Conservation (phyloP, 148 eudicot genomes). For the Persicaria maculosa region DNA sequence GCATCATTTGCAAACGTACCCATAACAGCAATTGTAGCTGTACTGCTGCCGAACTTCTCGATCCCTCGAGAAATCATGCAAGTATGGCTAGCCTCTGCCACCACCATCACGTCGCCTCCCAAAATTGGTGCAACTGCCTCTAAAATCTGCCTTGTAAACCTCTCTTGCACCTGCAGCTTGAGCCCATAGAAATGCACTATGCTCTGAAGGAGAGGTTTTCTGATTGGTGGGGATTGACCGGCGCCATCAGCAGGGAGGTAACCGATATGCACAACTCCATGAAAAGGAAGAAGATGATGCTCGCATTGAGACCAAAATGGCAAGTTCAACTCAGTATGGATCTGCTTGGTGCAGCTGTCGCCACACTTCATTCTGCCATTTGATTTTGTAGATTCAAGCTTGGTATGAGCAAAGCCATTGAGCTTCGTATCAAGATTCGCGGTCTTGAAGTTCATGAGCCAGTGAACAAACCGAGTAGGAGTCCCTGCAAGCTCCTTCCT, state of each 20-base stretch:
- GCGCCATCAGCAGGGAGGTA: conserved; percentile 31
- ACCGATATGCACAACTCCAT: conserved; percentile 88
- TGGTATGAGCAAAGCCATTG: conserved; percentile 34
- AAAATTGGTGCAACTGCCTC: conserved; percentile 63
- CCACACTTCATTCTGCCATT: conserved; percentile 18
- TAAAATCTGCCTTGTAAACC: conserved; percentile 84
- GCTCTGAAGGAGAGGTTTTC: conserved; percentile 64
- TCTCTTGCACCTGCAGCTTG: conserved; percentile 94
- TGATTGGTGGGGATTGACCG: conserved; percentile 33
- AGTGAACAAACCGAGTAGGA: conserved; percentile 56
- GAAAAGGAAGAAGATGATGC: conserved; percentile 90
- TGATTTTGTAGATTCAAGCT: conserved; percentile 21
- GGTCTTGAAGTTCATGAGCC: conserved; percentile 66
- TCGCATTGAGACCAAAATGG: conserved; percentile 91
- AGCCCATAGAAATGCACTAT: conserved; percentile 81
- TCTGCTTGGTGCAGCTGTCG: neutral
- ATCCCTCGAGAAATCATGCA: conserved; percentile 96
- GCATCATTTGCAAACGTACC: conserved; percentile 77
- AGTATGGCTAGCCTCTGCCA: conserved; percentile 84
- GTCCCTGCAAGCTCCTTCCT: conserved; percentile 75
- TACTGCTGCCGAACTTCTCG: conserved; percentile 77
- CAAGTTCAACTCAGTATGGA: conserved; percentile 52
- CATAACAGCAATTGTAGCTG: conserved; percentile 73
- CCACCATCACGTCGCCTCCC: conserved; percentile 80
- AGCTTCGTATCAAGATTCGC: conserved; percentile 55